Conservation (phyloP, 2,329 filamentous ascomycete species). For the Blastomyces gilchristii region DNA sequence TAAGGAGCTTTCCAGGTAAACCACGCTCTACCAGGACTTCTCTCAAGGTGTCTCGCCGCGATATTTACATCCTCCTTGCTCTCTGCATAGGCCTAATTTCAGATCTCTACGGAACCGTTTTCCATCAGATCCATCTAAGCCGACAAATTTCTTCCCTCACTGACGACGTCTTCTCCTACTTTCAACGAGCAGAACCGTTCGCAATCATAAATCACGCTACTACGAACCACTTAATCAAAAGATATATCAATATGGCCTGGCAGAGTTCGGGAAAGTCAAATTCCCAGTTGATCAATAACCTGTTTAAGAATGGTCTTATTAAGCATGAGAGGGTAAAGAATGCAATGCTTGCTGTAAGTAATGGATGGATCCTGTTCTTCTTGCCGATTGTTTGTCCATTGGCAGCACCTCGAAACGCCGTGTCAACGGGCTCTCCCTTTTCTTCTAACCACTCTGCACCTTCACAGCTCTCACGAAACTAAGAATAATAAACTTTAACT, state of each 20-base stretch:
- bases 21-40: background rate
- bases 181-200: background rate
- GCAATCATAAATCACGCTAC: background rate
- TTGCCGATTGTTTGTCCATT: background rate
- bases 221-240: constrained; percentile 6
- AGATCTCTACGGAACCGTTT: background rate
- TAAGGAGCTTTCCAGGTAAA: background rate
- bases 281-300: constrained; percentile 63
- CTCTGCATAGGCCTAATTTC: constrained; percentile 1
- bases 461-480: background rate
- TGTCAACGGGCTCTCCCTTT: background rate
- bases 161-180: background rate
- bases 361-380: background rate
- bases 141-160: background rate
- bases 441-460: background rate
- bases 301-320: constrained; percentile 62
- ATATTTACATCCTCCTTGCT: background rate
- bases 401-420: background rate
- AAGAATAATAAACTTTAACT: background rate
- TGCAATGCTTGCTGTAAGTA: constrained; percentile 63
- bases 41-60: constrained; percentile 4
- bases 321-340: constrained; percentile 58
- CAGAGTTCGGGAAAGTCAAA: constrained; percentile 68
- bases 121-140: background rate
- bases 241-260: constrained; percentile 66